Evolutionary conservation across 1,139 yeast genomes (phyloP).

Genomic region (Hanseniaspora gamundiae): DNA sequence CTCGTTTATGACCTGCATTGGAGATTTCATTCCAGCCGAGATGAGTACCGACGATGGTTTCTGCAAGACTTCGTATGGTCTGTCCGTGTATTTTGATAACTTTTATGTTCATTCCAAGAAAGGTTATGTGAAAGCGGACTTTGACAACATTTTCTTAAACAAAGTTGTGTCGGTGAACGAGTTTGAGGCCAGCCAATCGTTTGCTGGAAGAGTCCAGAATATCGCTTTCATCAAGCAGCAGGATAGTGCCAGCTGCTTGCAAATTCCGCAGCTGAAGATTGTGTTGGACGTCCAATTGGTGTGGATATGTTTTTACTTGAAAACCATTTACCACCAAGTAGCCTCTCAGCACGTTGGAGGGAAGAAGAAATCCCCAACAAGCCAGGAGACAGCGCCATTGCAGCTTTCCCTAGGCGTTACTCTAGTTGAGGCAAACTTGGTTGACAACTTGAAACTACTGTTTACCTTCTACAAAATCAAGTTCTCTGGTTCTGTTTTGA

Average conservation of each 20-base stretch:
- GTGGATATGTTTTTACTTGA: slow-evolving; percentile 19
- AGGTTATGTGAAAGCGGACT: neutral
- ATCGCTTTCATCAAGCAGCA: neutral
- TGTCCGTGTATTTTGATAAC: neutral
- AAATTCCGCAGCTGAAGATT: slow-evolving; percentile 8
- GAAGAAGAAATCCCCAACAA: neutral
- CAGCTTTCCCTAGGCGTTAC: slow-evolving; percentile 11
- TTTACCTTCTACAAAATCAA: slow-evolving; percentile 10
- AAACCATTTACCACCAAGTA: slow-evolving; percentile 4
- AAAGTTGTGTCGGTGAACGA: neutral
- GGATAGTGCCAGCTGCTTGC: neutral
- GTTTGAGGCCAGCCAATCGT: neutral
- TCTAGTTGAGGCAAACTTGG: slow-evolving; percentile 16
- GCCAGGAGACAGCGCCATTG: slow-evolving; percentile 5
- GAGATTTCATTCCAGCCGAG: neutral
- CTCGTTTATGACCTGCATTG: neutral
- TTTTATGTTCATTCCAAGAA: neutral
- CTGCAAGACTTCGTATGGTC: neutral
- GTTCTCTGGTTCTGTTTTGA: slow-evolving; percentile 6
- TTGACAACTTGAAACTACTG: slow-evolving; percentile 16
- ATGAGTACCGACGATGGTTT: neutral
- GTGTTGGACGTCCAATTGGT: slow-evolving; percentile 19
- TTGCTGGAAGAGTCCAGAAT: neutral
- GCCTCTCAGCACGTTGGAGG: slow-evolving; percentile 1
- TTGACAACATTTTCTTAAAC: neutral